phyloP scores from a whole-genome alignment of 768 basidiomycete genomes.

The Amanita pallidorosea region DNA sequence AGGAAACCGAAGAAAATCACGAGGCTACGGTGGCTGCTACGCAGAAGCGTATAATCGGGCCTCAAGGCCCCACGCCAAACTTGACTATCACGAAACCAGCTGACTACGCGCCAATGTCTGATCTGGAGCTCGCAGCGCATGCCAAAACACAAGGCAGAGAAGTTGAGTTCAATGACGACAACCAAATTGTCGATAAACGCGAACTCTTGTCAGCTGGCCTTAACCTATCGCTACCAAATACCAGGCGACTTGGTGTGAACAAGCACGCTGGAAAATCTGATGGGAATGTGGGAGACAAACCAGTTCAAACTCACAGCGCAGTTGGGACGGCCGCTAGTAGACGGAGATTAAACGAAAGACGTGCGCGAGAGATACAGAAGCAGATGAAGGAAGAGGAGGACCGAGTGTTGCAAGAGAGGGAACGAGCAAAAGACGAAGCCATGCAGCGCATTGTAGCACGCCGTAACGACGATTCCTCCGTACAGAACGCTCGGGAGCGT shows the following conservation, averaged over 20 bases:
- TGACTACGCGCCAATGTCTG: slow-evolving; percentile 52
- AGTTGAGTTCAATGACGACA: slow-evolving; percentile 94
- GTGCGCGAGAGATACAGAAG: slow-evolving; percentile 62
- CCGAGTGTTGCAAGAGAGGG: slow-evolving; percentile 44
- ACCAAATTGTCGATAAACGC: slow-evolving; percentile 93
- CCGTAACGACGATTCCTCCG: slow-evolving; percentile 65
- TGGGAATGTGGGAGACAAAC: slow-evolving; percentile 13
- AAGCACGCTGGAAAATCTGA: slow-evolving; percentile 13
- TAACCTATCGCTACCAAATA: slow-evolving; percentile 80
- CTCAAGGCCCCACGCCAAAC: slow-evolving; percentile 52
- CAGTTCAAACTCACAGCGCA: slow-evolving; percentile 52
- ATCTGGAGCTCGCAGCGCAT: slow-evolving; percentile 59
- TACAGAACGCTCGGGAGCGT: slow-evolving; percentile 64
- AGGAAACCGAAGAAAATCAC: slow-evolving; percentile 73
- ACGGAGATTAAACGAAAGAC: slow-evolving; percentile 78
- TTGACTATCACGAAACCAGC: slow-evolving; percentile 70
- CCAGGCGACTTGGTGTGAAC: slow-evolving; percentile 51
- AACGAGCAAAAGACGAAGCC: slow-evolving; percentile 52
- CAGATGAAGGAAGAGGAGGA: slow-evolving; percentile 73
- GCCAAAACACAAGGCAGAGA: slow-evolving; percentile 71
- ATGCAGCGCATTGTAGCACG: slow-evolving; percentile 56
- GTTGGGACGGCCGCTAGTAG: slow-evolving; percentile 75
- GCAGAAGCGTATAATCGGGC: slow-evolving; percentile 48
- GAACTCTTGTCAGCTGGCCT: slow-evolving; percentile 86
- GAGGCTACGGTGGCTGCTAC: slow-evolving; percentile 81